Evolutionary conservation across 495 filamentous ascomycete genomes (phyloP), one percentile per base, ranked within the genome.

Genomic region (Penicillium subrubescens): DNA sequence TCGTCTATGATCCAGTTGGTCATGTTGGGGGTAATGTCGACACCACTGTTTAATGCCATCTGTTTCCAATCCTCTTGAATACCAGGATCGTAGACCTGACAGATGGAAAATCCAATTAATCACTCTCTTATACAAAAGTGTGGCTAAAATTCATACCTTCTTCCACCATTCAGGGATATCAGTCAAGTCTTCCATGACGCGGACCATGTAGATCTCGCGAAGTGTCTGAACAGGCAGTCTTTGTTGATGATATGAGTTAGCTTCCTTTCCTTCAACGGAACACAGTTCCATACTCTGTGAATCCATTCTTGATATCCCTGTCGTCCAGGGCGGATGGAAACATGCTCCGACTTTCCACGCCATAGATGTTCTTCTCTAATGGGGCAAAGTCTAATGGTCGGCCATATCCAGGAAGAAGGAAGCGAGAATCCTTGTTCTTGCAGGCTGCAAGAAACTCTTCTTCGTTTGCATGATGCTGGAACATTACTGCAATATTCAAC

Each of bases 1-100:
- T 88, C 86, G 12, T 73, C 69, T 59, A 87, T 78, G 63, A 85
- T 82, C 72, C 80, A 82, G 12, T 85, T 71, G 50, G 83, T 76
- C 82, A 86, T 85, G 21, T 77, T 75, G 1, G 71, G 59, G 0
- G 81, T 78, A 27, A 87, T 73, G 57, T 78, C 79, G 31, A 14
- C 33, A 4, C 57, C 72, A 23, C 67, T 63, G 11, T 65, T 62
- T 51, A 74, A 34, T 8, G 74, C 74, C 61, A 75, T 77, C 11
- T 74, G 60, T 48, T 72, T 77, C 81, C 82, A 83, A 44, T 77
- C 70, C 0, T 71, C 66, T 7, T 74, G 66, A 46, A 75, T 67
- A 14, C 59, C 61, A 0, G 83, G 73, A 58, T 87, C 78, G 43
- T 82, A 81, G 27, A 78, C 59, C 75, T 78, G 27, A 14, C 37